Evolutionary conservation across 768 basidiomycete genomes (phyloP).

Genomic region (Udeniomyces megalosporus): DNA sequence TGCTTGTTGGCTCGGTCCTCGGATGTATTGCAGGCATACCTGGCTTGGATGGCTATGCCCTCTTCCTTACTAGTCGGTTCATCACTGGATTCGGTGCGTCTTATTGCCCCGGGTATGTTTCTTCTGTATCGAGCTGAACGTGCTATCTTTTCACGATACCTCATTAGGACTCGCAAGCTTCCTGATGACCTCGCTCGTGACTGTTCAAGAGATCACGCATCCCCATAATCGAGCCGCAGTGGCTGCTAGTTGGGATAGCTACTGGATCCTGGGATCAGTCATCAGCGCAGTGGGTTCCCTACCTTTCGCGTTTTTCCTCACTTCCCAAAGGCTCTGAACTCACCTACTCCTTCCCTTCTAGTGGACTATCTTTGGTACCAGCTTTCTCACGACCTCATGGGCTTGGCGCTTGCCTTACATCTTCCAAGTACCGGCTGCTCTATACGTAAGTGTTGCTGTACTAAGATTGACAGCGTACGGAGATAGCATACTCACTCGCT

Average conservation of each 20-base stretch:
- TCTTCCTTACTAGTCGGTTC: slow-evolving; percentile 25
- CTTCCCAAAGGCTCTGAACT: too few species aligned
- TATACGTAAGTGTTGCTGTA: slow-evolving; percentile 15
- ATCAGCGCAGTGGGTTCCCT: too few species aligned
- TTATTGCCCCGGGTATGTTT: too few species aligned
- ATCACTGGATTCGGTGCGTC: slow-evolving; percentile 24
- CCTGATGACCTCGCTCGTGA: slow-evolving; percentile 27
- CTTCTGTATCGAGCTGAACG: background rate
- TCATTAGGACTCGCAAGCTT: slow-evolving; percentile 28
- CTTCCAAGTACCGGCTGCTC: slow-evolving; percentile 24
- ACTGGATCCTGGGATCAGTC: slow-evolving; percentile 28
- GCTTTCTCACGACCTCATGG: slow-evolving; percentile 25
- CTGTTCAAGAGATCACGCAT: slow-evolving; percentile 31
- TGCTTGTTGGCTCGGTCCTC: slow-evolving; percentile 27
- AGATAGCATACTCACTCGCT: background rate
- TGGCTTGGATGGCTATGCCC: slow-evolving; percentile 27
- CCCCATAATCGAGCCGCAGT: slow-evolving; percentile 24
- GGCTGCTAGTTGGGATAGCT: slow-evolving; percentile 28
- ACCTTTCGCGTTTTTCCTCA: too few species aligned
- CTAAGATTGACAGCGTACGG: background rate
- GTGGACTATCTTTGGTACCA: slow-evolving; percentile 24
- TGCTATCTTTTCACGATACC: slow-evolving; percentile 21
- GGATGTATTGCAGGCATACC: slow-evolving; percentile 27
- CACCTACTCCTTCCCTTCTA: too few species aligned
- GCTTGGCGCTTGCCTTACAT: slow-evolving; percentile 29